Evolutionary conservation across 2,329 filamentous ascomycete genomes (phyloP), one percentile per base, ranked within the genome.

Genomic region (Plenodomus biglobosus): DNA sequence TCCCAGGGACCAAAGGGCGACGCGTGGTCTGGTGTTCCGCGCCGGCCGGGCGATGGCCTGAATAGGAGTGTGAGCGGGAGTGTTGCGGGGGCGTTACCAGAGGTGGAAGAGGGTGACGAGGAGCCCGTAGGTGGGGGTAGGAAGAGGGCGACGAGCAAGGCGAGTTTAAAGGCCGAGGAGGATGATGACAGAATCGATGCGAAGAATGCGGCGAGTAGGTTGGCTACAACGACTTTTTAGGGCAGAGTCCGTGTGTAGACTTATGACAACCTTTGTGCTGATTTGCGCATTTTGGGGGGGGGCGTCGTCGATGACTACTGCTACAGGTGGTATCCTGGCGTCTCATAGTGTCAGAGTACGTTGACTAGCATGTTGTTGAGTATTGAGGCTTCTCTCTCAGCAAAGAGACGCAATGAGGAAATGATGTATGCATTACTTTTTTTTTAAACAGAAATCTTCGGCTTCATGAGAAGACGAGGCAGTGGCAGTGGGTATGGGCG

Each of bases 1-100:
- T 94, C 88, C 64, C 94, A 99, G 74, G 94, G 94, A 0, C 92
- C 94, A 41, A 95, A 95, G 76, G 94, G 94, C n/a, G 94, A 99
- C 72, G 87, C 94, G 15, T 99, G 94, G 94, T 96, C 90, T 64
- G 94, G 94, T 48, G 91, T 96, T 21, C 90, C 92, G 30, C 83
- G 94, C 53, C 83, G 89, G 46, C 85, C 86, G 22, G 90, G 65
- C 21, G 71, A 95, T 61, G 86, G 85, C n/a, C 74, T 90, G 46
- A 87, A 82, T 65, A 82, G 91, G 61, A 92, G 86, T 67, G 80
- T 92, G 56, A 90, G 87, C 46, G 85, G 87, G 40, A 88, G 84
- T 66, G 81, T 88, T 55, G 82, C 85, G 55, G 36, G 66, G 60
- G 27, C 66, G 21, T 75, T 85, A 8, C 76, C 79, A 13, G 86